phyloP scores from a whole-genome alignment of 1,284 basidiomycete species.

The Ustilago hordei region DNA sequence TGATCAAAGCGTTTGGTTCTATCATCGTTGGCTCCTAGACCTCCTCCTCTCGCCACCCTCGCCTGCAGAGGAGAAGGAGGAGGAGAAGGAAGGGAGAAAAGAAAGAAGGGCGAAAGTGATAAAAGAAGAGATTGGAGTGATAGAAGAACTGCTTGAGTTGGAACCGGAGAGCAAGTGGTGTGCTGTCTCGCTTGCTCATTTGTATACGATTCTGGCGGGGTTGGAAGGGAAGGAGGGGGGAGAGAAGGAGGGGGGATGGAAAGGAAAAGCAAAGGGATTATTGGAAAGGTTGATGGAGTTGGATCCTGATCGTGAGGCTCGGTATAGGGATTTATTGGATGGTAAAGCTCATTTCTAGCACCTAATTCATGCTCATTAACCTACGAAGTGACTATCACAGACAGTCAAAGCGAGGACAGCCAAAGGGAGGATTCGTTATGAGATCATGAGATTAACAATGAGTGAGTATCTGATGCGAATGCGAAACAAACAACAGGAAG shows the following conservation, averaged over 20 bases:
- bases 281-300: conserved; percentile 41
- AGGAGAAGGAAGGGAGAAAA: not conserved
- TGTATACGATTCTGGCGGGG: conserved; percentile 26
- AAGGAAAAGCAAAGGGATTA: conserved; percentile 15
- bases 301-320: conserved; percentile 55
- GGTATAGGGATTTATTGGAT: conserved; percentile 58
- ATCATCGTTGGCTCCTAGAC: conserved; percentile 94
- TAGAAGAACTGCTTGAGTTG: conserved; percentile 86
- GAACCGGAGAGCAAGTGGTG: conserved; percentile 92
- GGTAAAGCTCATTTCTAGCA: conserved; percentile 33
- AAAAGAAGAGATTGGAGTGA: conserved; percentile 79
- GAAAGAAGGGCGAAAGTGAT: conserved; percentile 15
- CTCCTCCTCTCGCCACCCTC: not conserved
- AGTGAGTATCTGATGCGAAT: conserved; percentile 3
- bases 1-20: conserved; percentile 97
- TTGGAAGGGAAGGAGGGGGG: not conserved
- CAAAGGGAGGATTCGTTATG: not conserved
- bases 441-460: conserved; percentile 1
- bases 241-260: not conserved
- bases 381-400: not conserved
- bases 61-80: not conserved
- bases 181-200: conserved; percentile 57
- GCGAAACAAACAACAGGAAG: not conserved
- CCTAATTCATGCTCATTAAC: not conserved
- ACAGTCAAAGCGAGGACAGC: no score